Base-by-base conservation (phyloP, 495 filamentous ascomycete genomes). In the Polyplosphaeria fusca region DNA sequence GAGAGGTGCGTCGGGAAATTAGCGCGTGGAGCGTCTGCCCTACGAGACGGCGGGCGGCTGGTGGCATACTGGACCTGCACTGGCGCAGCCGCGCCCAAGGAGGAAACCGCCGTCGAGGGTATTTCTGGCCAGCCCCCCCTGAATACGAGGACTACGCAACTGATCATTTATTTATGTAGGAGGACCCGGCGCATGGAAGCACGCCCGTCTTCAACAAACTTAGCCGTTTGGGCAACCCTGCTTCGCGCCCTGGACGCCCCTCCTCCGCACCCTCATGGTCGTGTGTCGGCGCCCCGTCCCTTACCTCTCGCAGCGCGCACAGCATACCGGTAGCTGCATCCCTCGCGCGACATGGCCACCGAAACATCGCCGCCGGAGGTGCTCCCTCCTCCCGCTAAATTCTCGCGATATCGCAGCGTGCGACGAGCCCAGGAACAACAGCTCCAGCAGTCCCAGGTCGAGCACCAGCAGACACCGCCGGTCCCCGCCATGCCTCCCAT, bases 391-490 rank as follows among this genome's bases (percentile, higher is more conserved):
- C 40, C 57, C 28, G 24, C 41, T 0, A 64, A 60, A 43, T 44
- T 72, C 42, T 70, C 69, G 39, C 63, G 69, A 19, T 72, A 72
- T 48, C 66, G 69, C 32, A 67, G 63, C 28, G 63, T 70, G 48
- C 61, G 69, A 25, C 43, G 35, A 1, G 48, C 49, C 9, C 60
- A 64, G 48, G 27, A 46, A 47, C 55, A 49, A 45, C 52, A 50
- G 28, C 42, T 3, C 14, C 42, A 55, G 43, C 55, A 51, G n/a
- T 27, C 16, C 30, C 22, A 22, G 55, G 52, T 42, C 47, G 45
- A 41, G 59, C 23, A 26, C 22, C 19, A 11, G 20, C 24, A 38
- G 9, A 13, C 24, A 39, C 45, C 43, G 16, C 9, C 51, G 20
- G 2, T 56, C 2, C 53, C 53, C 19, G 11, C 53, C 28, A 48